Base-by-base conservation (phyloP, 768 basidiomycete genomes). In the Pleurotus citrinopileatus region DNA sequence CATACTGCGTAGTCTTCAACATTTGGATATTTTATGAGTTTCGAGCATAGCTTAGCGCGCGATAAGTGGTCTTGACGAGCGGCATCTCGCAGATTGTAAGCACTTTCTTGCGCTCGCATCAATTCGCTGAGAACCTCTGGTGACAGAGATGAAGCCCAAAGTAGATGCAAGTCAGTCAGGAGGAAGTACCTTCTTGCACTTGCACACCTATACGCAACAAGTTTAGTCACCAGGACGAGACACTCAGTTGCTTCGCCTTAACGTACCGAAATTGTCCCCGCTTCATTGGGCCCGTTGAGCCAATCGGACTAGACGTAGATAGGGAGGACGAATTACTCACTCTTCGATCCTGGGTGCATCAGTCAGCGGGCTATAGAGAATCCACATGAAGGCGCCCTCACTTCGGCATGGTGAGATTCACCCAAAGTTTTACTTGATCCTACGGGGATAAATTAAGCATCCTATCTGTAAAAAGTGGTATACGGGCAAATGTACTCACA, bases 401-500 rank as follows among this genome's bases (percentile, higher is more conserved):
- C 89, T 84, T 87, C 42, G 89, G 88, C 85, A 90, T 86, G 8
- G 84, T 84, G 37, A 91, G 61, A 48, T 86, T 88, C 8, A 91
- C 79, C 89, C 90, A 92, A 50, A 91, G 61, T 66, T 88, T 89
- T 42, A 89, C 81, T 61, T 85, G 83, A 67, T 92, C 89, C 89
- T 91, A 43, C 9, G 9, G 29, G 55, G 6, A 3, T 34, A 34
- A 20, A 37, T 29, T 36, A 15, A 42, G 13, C 42, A 22, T 1
- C 15, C 17, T n/a, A 40, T 52, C 26, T 38, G 36, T 1, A 29
- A 4, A n/a, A n/a, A n/a, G n/a, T n/a, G 23, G 40, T 17, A 42
- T 7, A 40, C 6, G 42, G 23, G 42, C 40, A 10, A 42, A 32
- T n/a, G 28, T 36, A 68, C 82, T 58, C 53, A 87, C 84, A 59